phyloP scores from a whole-genome alignment of 2,329 filamentous ascomycete species.

The Fusarium odoratissimum region DNA sequence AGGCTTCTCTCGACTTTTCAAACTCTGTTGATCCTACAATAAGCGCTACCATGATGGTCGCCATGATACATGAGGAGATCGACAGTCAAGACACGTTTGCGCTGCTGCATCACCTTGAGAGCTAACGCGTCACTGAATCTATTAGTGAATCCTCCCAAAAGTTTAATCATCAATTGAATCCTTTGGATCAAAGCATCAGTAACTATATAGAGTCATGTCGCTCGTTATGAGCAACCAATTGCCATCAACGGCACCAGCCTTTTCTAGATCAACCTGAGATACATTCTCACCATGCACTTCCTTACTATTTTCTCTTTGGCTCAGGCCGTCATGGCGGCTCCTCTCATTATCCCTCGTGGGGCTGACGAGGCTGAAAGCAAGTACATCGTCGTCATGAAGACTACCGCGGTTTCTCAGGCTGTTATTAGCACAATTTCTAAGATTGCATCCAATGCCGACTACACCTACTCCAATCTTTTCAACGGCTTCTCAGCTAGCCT shows the following conservation, averaged over 20 bases:
- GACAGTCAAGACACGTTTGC: background rate
- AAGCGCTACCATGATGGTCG: too few relatives aligned
- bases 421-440: too few relatives aligned
- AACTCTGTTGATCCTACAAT: too few relatives aligned
- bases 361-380: background rate
- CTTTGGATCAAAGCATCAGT: accelerated
- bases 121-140: too few relatives aligned
- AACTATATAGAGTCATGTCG: background rate
- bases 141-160: background rate
- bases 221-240: background rate
- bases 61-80: too few relatives aligned
- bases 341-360: background rate
- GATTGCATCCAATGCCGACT: accelerated
- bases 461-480: background rate
- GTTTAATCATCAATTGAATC: accelerated
- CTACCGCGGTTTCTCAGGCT: accelerated
- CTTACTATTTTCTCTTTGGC: background rate
- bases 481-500: background rate
- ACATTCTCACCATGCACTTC: background rate
- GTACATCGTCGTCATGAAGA: background rate
- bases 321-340: background rate
- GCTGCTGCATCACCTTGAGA: background rate
- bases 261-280: background rate
- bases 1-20: too few relatives aligned
- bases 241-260: accelerated